Evolutionary conservation across 768 basidiomycete genomes (phyloP), one percentile per base, ranked within the genome.

Genomic region (Termitomyces sp.): DNA sequence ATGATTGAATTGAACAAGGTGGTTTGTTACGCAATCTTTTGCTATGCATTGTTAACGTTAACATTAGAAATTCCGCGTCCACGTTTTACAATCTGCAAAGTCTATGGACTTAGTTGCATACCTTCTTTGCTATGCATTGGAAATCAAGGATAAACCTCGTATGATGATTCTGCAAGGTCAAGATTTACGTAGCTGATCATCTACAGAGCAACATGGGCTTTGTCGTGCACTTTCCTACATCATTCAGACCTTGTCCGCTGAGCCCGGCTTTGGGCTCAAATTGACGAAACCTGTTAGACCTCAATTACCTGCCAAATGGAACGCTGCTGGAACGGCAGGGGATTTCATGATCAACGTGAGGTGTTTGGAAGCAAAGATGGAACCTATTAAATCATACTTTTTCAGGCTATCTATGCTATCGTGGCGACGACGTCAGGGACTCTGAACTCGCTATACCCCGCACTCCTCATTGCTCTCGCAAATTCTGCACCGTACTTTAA

Each of bases 81-180:
- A 89, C 70, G 75, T 96, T 8, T 74, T 96, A 13, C 90, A 94
- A 55, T 90, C 89, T 2, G 92, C 93, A 39, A 88, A 84, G 70
- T 85, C 85, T 2, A 86, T 85, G 72, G 91, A 96, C 68, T 69
- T 95, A 4, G 76, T 94, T 32, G 90, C 84, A 0, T 89, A 91
- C 71, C 81, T 96, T 39, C 75, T 97, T 15, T 89, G 90, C 67
- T 90, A 90, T 70, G 85, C 85, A 53, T 78, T 97, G 32, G 93
- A 96, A 63, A 87, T 94, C 69, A 97, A 97, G 73, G 96, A 98
- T 69, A 94, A 93, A 75, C 91, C 94, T 62, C 87, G 94, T 96
- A 70, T 70, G 87, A 74, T 56, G 20, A 11, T 50, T 67, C 11
- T 36, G 13, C 58, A n/a, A 49, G 33, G 20, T 45, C 2, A 24